phyloP scores from a whole-genome alignment of 345 rosid species.

The Heritiera littoralis region DNA sequence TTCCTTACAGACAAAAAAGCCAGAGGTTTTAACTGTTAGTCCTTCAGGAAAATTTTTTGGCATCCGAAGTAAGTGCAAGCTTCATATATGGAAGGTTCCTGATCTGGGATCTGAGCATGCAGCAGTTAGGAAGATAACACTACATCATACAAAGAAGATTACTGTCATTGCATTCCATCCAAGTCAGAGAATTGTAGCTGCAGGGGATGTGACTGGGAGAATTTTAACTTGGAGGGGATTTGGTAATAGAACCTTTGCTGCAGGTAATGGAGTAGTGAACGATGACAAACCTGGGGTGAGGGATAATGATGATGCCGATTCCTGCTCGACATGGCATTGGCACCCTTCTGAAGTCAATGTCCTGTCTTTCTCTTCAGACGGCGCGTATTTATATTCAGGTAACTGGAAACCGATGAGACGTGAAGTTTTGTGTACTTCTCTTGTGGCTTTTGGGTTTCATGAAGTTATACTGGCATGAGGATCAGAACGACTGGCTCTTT shows the following conservation, averaged over 20 bases:
- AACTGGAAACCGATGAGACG: slow-evolving; percentile 11
- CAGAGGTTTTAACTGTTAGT: slow-evolving; percentile 58
- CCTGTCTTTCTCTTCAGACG: slow-evolving; percentile 88
- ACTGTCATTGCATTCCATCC: slow-evolving; percentile 81
- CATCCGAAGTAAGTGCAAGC: slow-evolving; percentile 51
- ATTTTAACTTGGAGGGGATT: slow-evolving; percentile 86
- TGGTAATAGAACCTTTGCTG: slow-evolving; percentile 57
- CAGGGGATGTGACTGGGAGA: slow-evolving; percentile 93
- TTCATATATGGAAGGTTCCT: slow-evolving; percentile 77
- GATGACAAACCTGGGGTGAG: slow-evolving; percentile 86
- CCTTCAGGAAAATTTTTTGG: slow-evolving; percentile 70
- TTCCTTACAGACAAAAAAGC: slow-evolving; percentile 57
- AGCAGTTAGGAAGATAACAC: slow-evolving; percentile 51
- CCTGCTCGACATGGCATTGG: slow-evolving; percentile 95
- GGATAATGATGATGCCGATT: slow-evolving; percentile 87
- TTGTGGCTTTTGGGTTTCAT: not conserved
- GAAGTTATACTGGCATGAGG: not conserved
- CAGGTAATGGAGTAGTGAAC: slow-evolving; percentile 28
- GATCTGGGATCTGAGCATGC: slow-evolving; percentile 44
- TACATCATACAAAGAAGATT: slow-evolving; percentile 83
- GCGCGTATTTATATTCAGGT: slow-evolving; percentile 90
- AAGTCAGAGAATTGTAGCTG: slow-evolving; percentile 71
- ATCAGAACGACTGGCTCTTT: not conserved
- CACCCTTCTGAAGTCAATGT: slow-evolving; percentile 71
- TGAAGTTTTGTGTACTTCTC: not conserved